A percentile compares a stretch with the other conserved stretches of the same genome.
Conservation (phyloP, 179 eudicot species). For the Gypsophila paniculata region DNA sequence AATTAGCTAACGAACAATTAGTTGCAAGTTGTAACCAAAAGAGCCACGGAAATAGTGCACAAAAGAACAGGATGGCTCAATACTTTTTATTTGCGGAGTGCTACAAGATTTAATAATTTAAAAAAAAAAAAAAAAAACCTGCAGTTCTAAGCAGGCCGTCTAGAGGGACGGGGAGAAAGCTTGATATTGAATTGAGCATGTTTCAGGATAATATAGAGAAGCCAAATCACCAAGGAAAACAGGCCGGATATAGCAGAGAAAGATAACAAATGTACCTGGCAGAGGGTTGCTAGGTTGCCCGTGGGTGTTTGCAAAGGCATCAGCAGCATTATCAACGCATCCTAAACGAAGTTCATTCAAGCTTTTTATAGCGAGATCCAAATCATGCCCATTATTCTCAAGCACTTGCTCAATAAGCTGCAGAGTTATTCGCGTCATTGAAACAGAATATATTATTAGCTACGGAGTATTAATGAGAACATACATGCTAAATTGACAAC, state of each 20-base stretch:
- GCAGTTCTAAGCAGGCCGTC: too few relatives aligned
- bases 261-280: conserved; percentile 20
- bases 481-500: not conserved
- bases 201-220: not conserved
- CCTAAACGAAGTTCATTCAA: conserved; percentile 49
- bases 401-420: conserved; percentile 49
- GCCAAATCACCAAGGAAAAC: not conserved
- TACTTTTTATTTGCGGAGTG: not conserved
- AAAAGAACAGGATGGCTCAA: too few relatives aligned
- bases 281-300: conserved; percentile 25
- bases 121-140: too few relatives aligned
- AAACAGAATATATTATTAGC: too few relatives aligned
- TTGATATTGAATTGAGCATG: not conserved
- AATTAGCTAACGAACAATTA: not conserved
- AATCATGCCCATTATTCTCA: conserved; percentile 44
- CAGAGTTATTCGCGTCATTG: not conserved
- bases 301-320: conserved; percentile 23
- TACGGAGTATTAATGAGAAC: not conserved
- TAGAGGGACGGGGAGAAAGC: too few relatives aligned
- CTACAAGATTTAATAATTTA: too few relatives aligned
- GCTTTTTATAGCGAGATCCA: conserved; percentile 44
- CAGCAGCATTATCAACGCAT: conserved; percentile 22
- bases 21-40: too few relatives aligned
- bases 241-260: not conserved
- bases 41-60: too few relatives aligned